Base-by-base conservation (phyloP, 2,329 filamentous ascomycete genomes). In the Taxawa tesnikishii region DNA sequence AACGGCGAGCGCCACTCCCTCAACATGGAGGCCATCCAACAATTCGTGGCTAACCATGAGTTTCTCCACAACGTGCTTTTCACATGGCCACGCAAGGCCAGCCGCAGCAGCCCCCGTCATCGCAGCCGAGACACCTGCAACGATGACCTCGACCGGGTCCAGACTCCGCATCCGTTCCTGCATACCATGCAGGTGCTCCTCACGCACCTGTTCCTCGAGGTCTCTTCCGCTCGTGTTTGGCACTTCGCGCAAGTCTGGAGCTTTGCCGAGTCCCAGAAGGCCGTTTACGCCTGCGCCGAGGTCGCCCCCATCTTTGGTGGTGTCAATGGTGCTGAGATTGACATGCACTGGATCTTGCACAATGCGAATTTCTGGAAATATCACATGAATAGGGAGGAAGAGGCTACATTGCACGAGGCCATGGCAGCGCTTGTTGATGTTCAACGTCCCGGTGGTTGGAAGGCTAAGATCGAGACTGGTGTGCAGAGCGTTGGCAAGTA, bases 321-420 rank as follows among this genome's bases (percentile, higher is more conserved):
- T 11, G 38, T 38, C 18, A 46, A 50, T 15, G 50, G 53, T 18
- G 33, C 46, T 3, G 38, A 54, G 1, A 41, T 70, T 31, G 63
- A 70, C 38, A 49, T 64, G 32, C 45, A 55, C 2, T 68, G 60
- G 59, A 31, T 63, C 3, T 44, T 68, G 4, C 59, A 69, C 38
- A 51, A 59, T 24, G 44, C 65, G 26, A 68, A 68, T 38, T 71
- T 70, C 54, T 72, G 70, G 52, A 61, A 61, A 28, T 59, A 61
- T 29, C 64, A 72, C 38, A 57, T 70, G 45, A n/a, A n/a, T n/a
- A n/a, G n/a, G n/a, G n/a, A n/a, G n/a, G n/a, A n/a, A n/a, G n/a
- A 19, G 30, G 32, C 6, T 16, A 32, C n/a, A 21, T 15, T 16
- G n/a, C 15, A 17, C 11, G 15, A 5, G 5, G 7, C 11, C 27